Evolutionary conservation across 768 basidiomycete genomes (phyloP).

Genomic region (Rhizopogon vesiculosus): DNA sequence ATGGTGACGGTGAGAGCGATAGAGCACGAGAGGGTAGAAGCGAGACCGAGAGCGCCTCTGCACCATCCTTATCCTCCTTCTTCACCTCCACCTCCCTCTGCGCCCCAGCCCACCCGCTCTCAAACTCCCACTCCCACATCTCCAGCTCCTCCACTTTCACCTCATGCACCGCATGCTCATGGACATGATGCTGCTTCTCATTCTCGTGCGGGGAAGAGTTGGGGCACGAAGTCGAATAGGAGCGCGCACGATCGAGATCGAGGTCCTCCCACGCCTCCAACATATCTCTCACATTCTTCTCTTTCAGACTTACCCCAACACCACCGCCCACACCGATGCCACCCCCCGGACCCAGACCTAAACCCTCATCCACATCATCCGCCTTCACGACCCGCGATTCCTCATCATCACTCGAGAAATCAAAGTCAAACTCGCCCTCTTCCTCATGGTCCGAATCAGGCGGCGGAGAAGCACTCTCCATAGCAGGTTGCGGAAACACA

Average conservation of each 20-base stretch:
- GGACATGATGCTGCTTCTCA: constrained; percentile 7
- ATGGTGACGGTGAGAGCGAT: no score
- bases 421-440: constrained; percentile 37
- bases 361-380: constrained; percentile 18
- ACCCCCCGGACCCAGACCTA: constrained; percentile 9
- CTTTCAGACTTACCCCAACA: constrained; percentile 49
- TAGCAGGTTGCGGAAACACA: constrained; percentile 16
- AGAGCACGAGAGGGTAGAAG: background rate
- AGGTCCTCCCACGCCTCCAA: constrained; percentile 69
- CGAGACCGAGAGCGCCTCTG: background rate
- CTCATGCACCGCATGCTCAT: constrained; percentile 19
- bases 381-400: constrained; percentile 6
- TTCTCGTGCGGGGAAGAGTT: constrained; percentile 6
- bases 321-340: background rate
- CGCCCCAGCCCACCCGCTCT: constrained; percentile 18
- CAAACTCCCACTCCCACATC: constrained; percentile 32
- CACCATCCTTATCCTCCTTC: constrained; percentile 31
- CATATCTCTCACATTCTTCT: constrained; percentile 57
- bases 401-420: constrained; percentile 16
- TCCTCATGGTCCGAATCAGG: constrained; percentile 51
- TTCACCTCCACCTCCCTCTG: constrained; percentile 37
- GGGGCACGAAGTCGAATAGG: background rate
- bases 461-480: constrained; percentile 57
- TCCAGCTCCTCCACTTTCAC: constrained; percentile 40
- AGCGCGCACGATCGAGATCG: constrained; percentile 26